Evolutionary conservation across 1,284 basidiomycete species (phyloP).

Genomic region (Omphalotus olearius): DNA sequence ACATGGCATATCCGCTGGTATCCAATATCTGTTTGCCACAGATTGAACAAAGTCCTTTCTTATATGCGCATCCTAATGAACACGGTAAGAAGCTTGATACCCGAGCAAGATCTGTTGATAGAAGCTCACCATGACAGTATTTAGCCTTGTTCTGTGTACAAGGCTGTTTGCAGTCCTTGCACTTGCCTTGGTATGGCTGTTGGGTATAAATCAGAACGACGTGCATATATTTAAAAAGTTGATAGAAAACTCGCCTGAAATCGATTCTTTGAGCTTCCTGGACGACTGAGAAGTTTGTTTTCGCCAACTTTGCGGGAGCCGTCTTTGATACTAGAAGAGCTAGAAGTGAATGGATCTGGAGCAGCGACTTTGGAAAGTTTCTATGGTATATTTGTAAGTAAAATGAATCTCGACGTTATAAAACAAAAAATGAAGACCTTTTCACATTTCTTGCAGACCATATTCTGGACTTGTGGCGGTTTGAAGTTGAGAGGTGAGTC

Average conservation of each 20-base stretch:
- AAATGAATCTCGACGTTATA: slow-evolving; percentile 8
- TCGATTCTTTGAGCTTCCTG: slow-evolving; percentile 64
- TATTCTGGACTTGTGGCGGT: slow-evolving; percentile 24
- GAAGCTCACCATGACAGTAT: slow-evolving; percentile 71
- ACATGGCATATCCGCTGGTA: slow-evolving; percentile 78
- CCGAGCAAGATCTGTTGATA: slow-evolving; percentile 9
- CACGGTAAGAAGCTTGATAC: slow-evolving; percentile 9
- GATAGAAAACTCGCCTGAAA: slow-evolving; percentile 44
- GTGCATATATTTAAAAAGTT: slow-evolving; percentile 5
- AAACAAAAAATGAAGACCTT: slow-evolving; percentile 38
- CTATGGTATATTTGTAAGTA: slow-evolving; percentile 34
- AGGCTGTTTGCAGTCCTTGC: slow-evolving; percentile 78
- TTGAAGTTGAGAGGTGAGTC: too few species aligned
- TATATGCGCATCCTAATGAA: slow-evolving; percentile 73
- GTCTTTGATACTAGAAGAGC: slow-evolving; percentile 68
- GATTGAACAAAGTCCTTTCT: slow-evolving; percentile 78
- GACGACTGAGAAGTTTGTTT: slow-evolving; percentile 73
- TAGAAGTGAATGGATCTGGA: slow-evolving; percentile 74
- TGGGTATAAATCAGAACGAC: slow-evolving; percentile 16
- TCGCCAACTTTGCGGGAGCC: slow-evolving; percentile 77
- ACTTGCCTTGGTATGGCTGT: slow-evolving; percentile 78
- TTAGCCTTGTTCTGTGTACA: slow-evolving; percentile 81
- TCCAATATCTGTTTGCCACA: slow-evolving; percentile 82
- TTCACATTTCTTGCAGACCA: slow-evolving; percentile 80
- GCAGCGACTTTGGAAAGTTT: slow-evolving; percentile 81